Base-by-base conservation (phyloP, 371 early-diverging fungal species). In the Lichtheimia hyalospora region DNA sequence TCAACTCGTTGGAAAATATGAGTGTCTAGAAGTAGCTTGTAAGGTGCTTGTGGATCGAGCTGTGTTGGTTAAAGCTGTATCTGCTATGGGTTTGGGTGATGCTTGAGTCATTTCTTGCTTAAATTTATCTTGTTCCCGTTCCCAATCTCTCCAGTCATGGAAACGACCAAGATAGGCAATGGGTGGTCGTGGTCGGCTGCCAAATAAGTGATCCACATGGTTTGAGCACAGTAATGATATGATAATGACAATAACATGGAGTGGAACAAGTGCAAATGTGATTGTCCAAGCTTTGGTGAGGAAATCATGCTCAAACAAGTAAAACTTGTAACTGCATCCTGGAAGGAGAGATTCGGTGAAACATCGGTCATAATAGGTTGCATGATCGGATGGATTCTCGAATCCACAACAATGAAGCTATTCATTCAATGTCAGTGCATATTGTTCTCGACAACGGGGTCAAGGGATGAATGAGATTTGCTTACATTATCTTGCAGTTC, bases 381-480 rank as follows among this genome's bases (percentile, higher is more conserved):
- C 74, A 60, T 73, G 74, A 49, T 73, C 74, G 8, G 66, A 57
- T 1, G 74, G 70, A 40, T 73, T 73, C 27, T 67, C 66, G 54
- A 66, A 73, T 1, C 74, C 74, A 54, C 70, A 70, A 41, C 70
- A 70, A 56, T 61, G 70, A n/a, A 70, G 42, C 66, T 69, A 57
- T 13, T 34, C 34, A 34, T 34, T 34, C n/a, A 18, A 18, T 21
- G 46, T 34, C 7, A 28, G 3, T 34, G 18, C 25, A 3, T 57
- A 10, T 7, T 4, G 42, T 43, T 13, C n/a, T 57, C 6, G 8
- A 50, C n/a, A 39, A 18, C 12, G 25, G 18, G 15, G 18, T 10
- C 13, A n/a, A 14, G 27, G 3, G 28, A 23, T 7, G 25, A 43
- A 8, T 44, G 23, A 24, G 34, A 23, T 42, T 49, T 28, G 41